Percentiles rank a stretch among this genome's conserved stretches.
Evolutionary conservation across 202 grass and related monocot species (phyloP).

Genomic region (Hordeum pubiflorum): DNA sequence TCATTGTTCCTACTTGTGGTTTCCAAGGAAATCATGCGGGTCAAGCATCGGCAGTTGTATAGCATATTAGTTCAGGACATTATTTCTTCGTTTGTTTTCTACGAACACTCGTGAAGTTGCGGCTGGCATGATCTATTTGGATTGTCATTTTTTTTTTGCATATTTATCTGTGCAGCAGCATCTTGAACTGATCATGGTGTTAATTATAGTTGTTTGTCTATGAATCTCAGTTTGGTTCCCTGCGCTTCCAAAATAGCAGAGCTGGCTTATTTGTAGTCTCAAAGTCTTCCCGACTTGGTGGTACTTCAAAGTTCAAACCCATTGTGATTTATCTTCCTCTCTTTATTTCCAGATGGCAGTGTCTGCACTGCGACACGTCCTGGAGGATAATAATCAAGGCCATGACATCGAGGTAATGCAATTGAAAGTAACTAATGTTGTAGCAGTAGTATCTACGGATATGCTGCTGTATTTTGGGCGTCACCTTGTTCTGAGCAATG

Average conservation of each 20-base stretch:
- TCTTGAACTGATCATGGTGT: not conserved
- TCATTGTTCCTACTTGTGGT: not conserved
- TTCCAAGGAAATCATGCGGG: not conserved
- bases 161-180: not conserved
- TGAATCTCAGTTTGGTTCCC: not conserved
- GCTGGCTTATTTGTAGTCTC: not conserved
- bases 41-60: not conserved
- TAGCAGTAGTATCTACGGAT: not conserved
- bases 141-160: not conserved
- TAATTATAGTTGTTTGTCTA: not conserved
- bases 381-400: constrained; percentile 47
- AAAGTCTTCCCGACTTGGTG: not conserved
- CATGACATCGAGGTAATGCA: constrained; percentile 60
- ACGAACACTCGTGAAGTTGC: not conserved
- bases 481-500: not conserved
- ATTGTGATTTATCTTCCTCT: constrained; percentile 17
- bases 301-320: not conserved
- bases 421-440: not conserved
- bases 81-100: not conserved
- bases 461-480: not conserved
- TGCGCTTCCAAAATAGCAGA: not conserved
- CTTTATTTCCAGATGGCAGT: constrained; percentile 48
- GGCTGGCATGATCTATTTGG: not conserved
- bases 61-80: not conserved
- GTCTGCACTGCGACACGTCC: constrained; percentile 52